Percentiles rank a stretch among this genome's conserved stretches.
phyloP scores from a whole-genome alignment of 1,284 basidiomycete species.

The Ganoderma meredithae region DNA sequence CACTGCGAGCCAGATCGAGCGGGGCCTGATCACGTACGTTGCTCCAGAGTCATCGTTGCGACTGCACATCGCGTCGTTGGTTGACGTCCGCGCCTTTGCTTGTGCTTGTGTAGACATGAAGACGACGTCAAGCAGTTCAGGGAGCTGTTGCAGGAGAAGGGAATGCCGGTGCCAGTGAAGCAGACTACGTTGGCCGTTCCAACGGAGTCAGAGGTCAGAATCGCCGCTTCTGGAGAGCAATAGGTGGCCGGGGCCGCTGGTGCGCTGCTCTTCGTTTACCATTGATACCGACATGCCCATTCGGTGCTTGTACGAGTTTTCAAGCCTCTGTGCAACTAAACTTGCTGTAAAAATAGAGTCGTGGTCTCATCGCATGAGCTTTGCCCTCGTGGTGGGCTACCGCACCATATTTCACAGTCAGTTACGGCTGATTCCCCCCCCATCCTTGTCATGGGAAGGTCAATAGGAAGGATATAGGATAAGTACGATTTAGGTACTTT shows the following conservation, averaged over 20 bases:
- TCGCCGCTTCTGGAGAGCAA: background rate
- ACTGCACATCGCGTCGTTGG: background rate
- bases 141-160: conserved; percentile 33
- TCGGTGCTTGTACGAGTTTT: background rate
- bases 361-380: no score
- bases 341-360: no score
- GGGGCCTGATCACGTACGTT: conserved; percentile 45
- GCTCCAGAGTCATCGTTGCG: background rate
- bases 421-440: no score
- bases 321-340: no score
- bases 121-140: conserved; percentile 40
- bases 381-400: no score
- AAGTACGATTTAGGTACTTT: no score
- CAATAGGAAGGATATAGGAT: no score
- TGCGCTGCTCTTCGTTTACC: no score
- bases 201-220: conserved; percentile 17
- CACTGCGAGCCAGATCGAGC: conserved; percentile 44
- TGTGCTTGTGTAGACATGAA: conserved; percentile 26
- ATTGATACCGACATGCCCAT: no score
- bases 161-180: conserved; percentile 10
- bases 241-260: background rate
- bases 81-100: background rate
- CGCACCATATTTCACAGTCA: no score
- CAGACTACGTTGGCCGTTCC: conserved; percentile 9
- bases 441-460: no score